phyloP scores from a whole-genome alignment of 192 early-diverging fungal species.

The Rhizoclosmatium globosum region DNA sequence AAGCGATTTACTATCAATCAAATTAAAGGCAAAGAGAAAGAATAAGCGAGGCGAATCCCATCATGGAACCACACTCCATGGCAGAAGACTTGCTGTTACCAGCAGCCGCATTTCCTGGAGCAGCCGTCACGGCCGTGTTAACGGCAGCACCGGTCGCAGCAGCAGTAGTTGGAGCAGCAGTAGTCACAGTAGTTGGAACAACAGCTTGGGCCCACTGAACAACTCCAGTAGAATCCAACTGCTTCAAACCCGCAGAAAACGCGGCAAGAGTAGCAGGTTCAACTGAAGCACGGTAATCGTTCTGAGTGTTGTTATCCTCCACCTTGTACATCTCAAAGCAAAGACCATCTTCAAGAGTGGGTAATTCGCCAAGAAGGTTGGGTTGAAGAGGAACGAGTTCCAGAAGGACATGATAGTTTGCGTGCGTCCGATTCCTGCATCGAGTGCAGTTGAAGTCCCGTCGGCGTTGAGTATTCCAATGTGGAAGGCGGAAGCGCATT shows the following conservation, averaged over 20 bases:
- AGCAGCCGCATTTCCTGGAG: not conserved
- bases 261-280: conserved; percentile 16
- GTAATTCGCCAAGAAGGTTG: conserved; percentile 10
- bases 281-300: conserved; percentile 31
- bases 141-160: not conserved
- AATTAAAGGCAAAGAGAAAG: too few species aligned
- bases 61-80: too few species aligned
- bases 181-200: not conserved
- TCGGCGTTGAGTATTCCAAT: not conserved
- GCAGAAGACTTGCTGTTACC: too few species aligned
- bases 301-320: conserved; percentile 16
- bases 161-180: not conserved
- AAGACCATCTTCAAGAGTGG: conserved; percentile 36
- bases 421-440: not conserved
- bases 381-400: conserved; percentile 39
- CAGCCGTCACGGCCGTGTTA: not conserved
- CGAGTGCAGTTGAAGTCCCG: conserved; percentile 2
- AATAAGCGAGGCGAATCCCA: too few species aligned
- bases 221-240: not conserved
- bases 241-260: conserved; percentile 16
- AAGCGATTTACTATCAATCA: too few species aligned
- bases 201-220: conserved; percentile 1
- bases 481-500: conserved; percentile 26
- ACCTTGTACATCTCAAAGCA: conserved; percentile 40
- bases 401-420: conserved; percentile 31